Evolutionary conservation across 169 alveolate species (phyloP), one percentile per base, ranked within the genome.

Genomic region (Eimeria acervulina): DNA sequence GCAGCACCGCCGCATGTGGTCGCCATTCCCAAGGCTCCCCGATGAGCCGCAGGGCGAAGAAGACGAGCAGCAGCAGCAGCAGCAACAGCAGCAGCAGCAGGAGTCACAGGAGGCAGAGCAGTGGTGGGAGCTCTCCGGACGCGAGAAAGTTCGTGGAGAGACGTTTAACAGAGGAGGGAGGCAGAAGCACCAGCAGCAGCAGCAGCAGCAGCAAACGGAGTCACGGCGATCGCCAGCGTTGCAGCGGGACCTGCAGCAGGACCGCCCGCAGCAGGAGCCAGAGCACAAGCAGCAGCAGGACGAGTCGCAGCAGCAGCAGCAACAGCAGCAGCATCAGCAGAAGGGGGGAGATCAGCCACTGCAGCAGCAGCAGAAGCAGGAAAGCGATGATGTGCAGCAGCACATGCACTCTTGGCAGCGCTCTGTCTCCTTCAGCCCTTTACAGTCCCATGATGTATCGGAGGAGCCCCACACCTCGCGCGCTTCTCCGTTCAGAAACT

Each of bases 71-170:
- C 36, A n/a, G 68, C 89, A 42, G 66, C 89, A 72, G 52, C 83
- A 66, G 78, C 78, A 66, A 40, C 78, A 66, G 78, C 78, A 72
- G 83, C 31, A 72, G 80, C 80, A 68, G 80, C 80, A 68, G 42
- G 47, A 21, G 80, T 13, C 4, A 26, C 80, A 31, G 42, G 80
- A 17, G 44, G 21, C 23, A 15, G 80, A 68, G 44, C 19, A 40
- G 21, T 68, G 80, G 80, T 68, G 80, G 80, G 80, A 28, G 44
- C 80, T 68, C 42, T 19, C 80, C 21, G 42, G 28, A 26, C 80
- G 47, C 47, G 47, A 68, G 36, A 33, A 31, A 28, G n/a, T 15
- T n/a, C 42, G 17, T 68, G 80, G 28, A 21, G 0, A 26, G 80
- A 68, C 26, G 42, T 21, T 13, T 13, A 28, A 21, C 36, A 68